Conservation (phyloP, 805 yeast genomes). For the Candida saitoana region DNA sequence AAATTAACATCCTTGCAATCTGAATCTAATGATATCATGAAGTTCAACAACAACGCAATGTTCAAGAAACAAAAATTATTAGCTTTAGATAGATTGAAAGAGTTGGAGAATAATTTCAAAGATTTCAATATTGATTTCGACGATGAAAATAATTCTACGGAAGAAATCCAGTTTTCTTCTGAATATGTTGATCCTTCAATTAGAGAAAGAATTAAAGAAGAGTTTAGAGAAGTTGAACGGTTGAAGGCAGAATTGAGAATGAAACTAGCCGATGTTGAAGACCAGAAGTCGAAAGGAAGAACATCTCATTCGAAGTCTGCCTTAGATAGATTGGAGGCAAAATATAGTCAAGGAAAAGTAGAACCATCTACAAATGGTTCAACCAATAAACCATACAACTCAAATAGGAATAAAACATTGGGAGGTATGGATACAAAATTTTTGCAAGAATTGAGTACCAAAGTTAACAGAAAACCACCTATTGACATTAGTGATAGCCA, state of each 20-base stretch:
- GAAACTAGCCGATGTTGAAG: slow-evolving; percentile 27
- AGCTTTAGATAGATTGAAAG: slow-evolving; percentile 69
- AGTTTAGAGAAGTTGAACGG: slow-evolving; percentile 39
- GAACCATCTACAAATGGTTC: slow-evolving; percentile 7
- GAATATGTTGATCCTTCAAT: slow-evolving; percentile 31
- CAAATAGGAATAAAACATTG: slow-evolving; percentile 30
- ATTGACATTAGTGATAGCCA: slow-evolving; percentile 22
- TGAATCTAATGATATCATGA: slow-evolving; percentile 74
- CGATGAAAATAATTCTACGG: slow-evolving; percentile 14
- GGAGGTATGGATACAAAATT: slow-evolving; percentile 46
- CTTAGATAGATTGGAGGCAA: slow-evolving; percentile 38
- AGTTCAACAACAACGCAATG: slow-evolving; percentile 57
- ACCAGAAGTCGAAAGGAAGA: slow-evolving; percentile 9
- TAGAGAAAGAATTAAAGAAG: slow-evolving; percentile 36
- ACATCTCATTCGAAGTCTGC: slow-evolving; percentile 13
- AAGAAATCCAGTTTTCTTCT: slow-evolving; percentile 6
- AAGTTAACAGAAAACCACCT: slow-evolving; percentile 42
- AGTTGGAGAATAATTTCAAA: slow-evolving; percentile 62
- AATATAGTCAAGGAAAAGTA: slow-evolving; percentile 44
- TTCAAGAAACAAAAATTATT: slow-evolving; percentile 56
- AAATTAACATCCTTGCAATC: slow-evolving; percentile 60
- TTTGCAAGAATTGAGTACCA: slow-evolving; percentile 49
- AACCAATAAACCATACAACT: slow-evolving; percentile 18
- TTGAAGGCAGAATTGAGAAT: slow-evolving; percentile 37
- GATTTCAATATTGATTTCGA: slow-evolving; percentile 59